These are phyloP conservation scores for Globisporangium parvum DNA, from an alignment of 352 stramenopile genomes.

Conservation along the genomic window DNA sequence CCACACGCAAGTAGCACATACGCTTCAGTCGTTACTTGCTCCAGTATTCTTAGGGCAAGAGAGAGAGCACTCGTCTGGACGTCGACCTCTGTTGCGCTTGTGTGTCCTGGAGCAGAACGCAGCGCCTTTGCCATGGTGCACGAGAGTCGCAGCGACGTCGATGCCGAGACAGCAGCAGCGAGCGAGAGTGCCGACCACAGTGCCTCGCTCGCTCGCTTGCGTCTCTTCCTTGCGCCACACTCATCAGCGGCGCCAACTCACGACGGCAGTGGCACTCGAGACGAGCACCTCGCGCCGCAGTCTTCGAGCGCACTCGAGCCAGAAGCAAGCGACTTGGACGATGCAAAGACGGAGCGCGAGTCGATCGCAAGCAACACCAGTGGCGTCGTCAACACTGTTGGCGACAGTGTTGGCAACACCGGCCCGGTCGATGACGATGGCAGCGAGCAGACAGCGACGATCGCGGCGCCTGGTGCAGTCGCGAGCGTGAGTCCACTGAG, in stretches of 20 bases:
- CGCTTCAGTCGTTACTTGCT: no score
- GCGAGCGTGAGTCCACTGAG: conserved; percentile 47
- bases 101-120: no score
- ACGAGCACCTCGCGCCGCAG: no score
- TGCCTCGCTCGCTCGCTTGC: conserved; percentile 24
- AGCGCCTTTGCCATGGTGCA: no score
- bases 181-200: conserved; percentile 12
- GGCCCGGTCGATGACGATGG: no score
- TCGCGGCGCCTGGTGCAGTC: conserved; percentile 25
- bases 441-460: conserved; percentile 20
- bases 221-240: conserved; percentile 29
- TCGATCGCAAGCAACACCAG: not conserved
- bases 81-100: no score
- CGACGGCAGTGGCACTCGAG: not conserved
- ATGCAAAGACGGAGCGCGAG: not conserved
- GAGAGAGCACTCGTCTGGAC: no score
- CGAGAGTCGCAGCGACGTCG: not conserved
- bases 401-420: not conserved
- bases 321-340: no score
- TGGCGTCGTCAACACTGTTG: not conserved
- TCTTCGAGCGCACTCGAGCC: no score
- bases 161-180: not conserved
- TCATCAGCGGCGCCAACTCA: not conserved
- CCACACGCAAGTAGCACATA: no score
- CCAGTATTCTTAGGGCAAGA: no score